A percentile compares a stretch with the other conserved stretches of the same genome.
These are phyloP conservation scores for Monosporascus sp. DNA, from an alignment of 2,329 filamentous ascomycete genomes.

Conservation along the genomic window DNA sequence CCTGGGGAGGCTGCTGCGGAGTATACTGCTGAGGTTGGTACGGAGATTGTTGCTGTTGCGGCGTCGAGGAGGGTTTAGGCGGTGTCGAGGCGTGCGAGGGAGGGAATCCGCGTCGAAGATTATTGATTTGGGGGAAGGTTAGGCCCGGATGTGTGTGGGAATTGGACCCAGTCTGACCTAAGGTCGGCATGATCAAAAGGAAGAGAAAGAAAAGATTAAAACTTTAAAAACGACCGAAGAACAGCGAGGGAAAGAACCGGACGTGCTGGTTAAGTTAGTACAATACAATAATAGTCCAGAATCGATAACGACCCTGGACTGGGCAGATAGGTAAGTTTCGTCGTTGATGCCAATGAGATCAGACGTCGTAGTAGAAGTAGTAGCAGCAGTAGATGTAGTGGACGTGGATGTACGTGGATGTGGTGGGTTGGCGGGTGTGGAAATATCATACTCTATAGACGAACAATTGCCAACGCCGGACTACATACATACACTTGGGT, in stretches of 20 bases:
- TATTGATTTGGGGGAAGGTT: constrained; percentile 44
- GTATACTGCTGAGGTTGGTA: constrained; percentile 51
- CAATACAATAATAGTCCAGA: background rate
- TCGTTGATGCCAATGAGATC: background rate
- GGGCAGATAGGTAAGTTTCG: constrained; percentile 17
- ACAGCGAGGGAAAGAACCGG: constrained; percentile 16
- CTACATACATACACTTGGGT: constrained; percentile 1
- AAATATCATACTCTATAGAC: constrained; percentile 27
- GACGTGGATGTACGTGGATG: background rate
- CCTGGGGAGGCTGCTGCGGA: constrained; percentile 44
- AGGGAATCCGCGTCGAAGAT: constrained; percentile 43
- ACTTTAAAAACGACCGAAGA: constrained; percentile 8
- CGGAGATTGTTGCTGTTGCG: constrained; percentile 47
- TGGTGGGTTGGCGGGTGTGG: constrained; percentile 20
- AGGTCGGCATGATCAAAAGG: constrained; percentile 38
- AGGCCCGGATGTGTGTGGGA: constrained; percentile 46
- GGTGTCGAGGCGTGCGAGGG: constrained; percentile 44
- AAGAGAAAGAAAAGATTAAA: constrained; percentile 5
- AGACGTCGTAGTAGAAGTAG: background rate
- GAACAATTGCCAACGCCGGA: constrained; percentile 5
- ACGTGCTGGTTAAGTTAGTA: constrained; percentile 18
- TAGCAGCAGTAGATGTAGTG: background rate
- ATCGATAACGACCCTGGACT: constrained; percentile 20
- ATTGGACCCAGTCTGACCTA: constrained; percentile 43
- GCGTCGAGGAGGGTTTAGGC: constrained; percentile 51